Percentiles rank a stretch among this genome's conserved stretches.
Evolutionary conservation across 1,284 basidiomycete genomes (phyloP).

Genomic region (Mixia osmundae): DNA sequence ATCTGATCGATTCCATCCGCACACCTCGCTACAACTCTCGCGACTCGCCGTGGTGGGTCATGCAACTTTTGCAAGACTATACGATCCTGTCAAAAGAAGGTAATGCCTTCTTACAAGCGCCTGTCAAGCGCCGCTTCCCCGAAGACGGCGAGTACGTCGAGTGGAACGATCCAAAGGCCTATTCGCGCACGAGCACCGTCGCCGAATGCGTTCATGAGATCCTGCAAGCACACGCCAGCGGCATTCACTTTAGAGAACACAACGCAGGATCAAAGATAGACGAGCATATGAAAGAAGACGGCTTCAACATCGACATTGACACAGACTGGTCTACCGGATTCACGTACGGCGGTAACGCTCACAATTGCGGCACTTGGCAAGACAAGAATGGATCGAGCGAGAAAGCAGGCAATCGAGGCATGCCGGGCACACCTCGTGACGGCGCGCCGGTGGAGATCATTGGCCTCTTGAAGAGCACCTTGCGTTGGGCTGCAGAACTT

Average conservation of each 20-base stretch:
- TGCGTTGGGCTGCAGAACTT: slow-evolving; percentile 62
- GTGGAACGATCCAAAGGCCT: slow-evolving; percentile 70
- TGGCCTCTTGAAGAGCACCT: slow-evolving; percentile 71
- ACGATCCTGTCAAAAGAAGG: slow-evolving; percentile 63
- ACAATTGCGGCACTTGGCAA: slow-evolving; percentile 23
- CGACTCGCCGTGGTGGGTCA: slow-evolving; percentile 92
- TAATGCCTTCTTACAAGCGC: slow-evolving; percentile 48
- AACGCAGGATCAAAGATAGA: slow-evolving; percentile 90
- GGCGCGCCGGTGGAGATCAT: slow-evolving; percentile 91
- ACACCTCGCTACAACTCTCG: slow-evolving; percentile 53
- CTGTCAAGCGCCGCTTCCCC: slow-evolving; percentile 75
- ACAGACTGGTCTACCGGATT: slow-evolving; percentile 90
- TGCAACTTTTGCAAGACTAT: slow-evolving; percentile 95
- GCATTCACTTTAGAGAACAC: slow-evolving; percentile 84
- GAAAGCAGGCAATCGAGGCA: slow-evolving; percentile 77
- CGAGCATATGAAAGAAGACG: slow-evolving; percentile 76
- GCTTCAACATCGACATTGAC: slow-evolving; percentile 78
- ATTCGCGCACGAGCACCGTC: slow-evolving; percentile 50
- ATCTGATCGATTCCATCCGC: slow-evolving; percentile 41
- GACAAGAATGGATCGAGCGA: slow-evolving; percentile 42
- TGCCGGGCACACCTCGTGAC: slow-evolving; percentile 82
- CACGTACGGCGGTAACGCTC: slow-evolving; percentile 61
- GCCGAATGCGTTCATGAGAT: slow-evolving; percentile 93
- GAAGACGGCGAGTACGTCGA: slow-evolving; percentile 76
- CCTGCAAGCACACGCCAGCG: slow-evolving; percentile 71